Base-by-base conservation (phyloP, 139 green algal species). In the Chlamydomonas schloesseri region DNA sequence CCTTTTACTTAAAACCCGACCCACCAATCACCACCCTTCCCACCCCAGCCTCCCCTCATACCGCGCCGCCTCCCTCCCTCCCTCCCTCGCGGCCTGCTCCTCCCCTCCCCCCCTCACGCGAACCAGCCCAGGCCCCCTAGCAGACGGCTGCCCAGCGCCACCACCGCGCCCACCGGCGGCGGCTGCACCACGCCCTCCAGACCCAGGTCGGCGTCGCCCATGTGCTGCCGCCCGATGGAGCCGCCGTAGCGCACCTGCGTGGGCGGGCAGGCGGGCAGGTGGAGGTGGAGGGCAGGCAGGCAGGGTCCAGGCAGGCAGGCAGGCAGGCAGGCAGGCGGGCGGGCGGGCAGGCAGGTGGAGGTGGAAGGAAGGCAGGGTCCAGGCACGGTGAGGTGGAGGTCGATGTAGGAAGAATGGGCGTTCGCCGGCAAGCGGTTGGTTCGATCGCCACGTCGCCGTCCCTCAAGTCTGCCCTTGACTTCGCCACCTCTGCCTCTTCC, bases 211-310 rank as follows among this genome's bases (percentile, higher is more conserved):
- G 69, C 53, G 81, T 87, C 81, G 42, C 46, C 55, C 53, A 91
- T 69, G 82, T 80, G 71, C 53, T 91, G 87, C 0, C 58, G 42
- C 0, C 87, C 87, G 55, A 91, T 83, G 34, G 79, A 47, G 6
- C 81, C 82, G 37, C 71, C 72, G 83, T 86, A 83, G n/a, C 84
- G 76, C 26, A 74, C 60, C 73, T 88, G 62, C 42, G 67, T 53
- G 65, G 58, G 80, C 18, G 42, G 42, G 42, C 6, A 13, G 42
- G 42, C 42, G 42, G 42, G 42, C 6, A 13, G 42, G 42, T 50
- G 42, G 42, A 13, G 42, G 42, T 8, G 42, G 42, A 13, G 42
- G 42, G 80, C 83, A 69, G 90, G 62, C 69, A 94, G 88, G 28
- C 90, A 71, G 31, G 90, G 65, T 21, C 89, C 37, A 13, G 77